These are phyloP conservation scores for Ophiostoma ips DNA, from an alignment of 2,329 filamentous ascomycete species.

Conservation along the genomic window DNA sequence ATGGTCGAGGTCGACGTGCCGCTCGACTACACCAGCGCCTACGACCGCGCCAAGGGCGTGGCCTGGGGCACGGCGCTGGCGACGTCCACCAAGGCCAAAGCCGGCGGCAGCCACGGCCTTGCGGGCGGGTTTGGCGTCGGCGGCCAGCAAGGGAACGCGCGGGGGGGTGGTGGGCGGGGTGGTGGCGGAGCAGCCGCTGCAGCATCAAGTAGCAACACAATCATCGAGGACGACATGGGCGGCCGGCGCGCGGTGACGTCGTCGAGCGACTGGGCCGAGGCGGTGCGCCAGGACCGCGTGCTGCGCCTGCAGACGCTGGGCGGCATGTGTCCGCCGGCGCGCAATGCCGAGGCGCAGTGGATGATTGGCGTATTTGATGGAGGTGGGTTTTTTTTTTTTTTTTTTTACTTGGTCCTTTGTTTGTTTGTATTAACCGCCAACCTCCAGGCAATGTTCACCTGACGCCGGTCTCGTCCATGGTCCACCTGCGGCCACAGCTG, in stretches of 20 bases:
- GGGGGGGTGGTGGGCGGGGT: slow-evolving; percentile 13
- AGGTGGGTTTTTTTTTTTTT: slow-evolving; percentile 34
- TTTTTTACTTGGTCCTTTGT: not conserved
- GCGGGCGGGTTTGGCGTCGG: slow-evolving; percentile 60
- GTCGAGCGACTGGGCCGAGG: slow-evolving; percentile 49
- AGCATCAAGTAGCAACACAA: not conserved
- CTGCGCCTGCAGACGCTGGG: slow-evolving; percentile 73
- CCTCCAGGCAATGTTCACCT: slow-evolving; percentile 66
- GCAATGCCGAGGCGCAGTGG: slow-evolving; percentile 60
- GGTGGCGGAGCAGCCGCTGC: slow-evolving; percentile 6
- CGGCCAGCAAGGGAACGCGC: slow-evolving; percentile 21
- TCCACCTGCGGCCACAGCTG: slow-evolving; percentile 81
- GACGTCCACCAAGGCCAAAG: slow-evolving; percentile 43
- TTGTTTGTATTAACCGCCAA: not conserved
- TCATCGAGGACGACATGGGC: slow-evolving; percentile 1
- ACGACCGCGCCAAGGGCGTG: slow-evolving; percentile 72
- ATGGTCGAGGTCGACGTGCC: slow-evolving; percentile 91
- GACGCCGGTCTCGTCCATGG: slow-evolving; percentile 66
- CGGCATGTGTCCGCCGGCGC: slow-evolving; percentile 42
- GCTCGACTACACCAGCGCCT: slow-evolving; percentile 55
- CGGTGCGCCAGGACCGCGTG: slow-evolving; percentile 55
- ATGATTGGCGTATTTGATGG: slow-evolving; percentile 87
- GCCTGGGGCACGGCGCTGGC: slow-evolving; percentile 69
- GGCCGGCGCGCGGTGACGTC: slow-evolving; percentile 9
- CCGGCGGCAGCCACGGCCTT: slow-evolving; percentile 52